phyloP scores from a whole-genome alignment of 2,329 filamentous ascomycete genomes.

The Lachnellula occidentalis region DNA sequence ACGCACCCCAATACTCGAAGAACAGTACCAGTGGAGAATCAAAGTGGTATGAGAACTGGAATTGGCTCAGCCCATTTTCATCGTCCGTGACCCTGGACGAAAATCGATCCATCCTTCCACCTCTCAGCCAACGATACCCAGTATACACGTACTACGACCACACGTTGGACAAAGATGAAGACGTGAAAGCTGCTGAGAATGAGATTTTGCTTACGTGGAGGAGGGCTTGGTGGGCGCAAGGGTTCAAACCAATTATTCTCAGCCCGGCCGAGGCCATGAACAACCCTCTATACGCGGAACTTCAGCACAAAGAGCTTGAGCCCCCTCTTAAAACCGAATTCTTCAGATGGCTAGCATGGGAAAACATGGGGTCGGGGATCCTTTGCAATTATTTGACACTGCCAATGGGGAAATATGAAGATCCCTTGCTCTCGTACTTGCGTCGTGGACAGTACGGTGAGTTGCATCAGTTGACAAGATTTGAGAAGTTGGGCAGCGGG shows the following conservation, averaged over 20 bases:
- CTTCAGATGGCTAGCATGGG: slow-evolving; percentile 88
- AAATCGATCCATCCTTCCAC: slow-evolving; percentile 76
- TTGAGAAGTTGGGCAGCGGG: slow-evolving; percentile 64
- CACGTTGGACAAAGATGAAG: slow-evolving; percentile 54
- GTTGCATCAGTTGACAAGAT: slow-evolving; percentile 57
- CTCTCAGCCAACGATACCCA: slow-evolving; percentile 60
- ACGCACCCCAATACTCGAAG: slow-evolving; percentile 67
- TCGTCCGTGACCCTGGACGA: slow-evolving; percentile 75
- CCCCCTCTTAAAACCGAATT: slow-evolving; percentile 61
- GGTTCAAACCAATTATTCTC: slow-evolving; percentile 80
- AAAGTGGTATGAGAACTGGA: slow-evolving; percentile 84
- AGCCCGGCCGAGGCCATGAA: slow-evolving; percentile 74
- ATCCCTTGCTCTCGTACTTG: slow-evolving; percentile 65
- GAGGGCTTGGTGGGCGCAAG: slow-evolving; percentile 91
- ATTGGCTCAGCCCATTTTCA: slow-evolving; percentile 87
- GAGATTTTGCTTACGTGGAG: slow-evolving; percentile 81
- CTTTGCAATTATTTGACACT: slow-evolving; percentile 74
- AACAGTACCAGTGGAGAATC: slow-evolving; percentile 75
- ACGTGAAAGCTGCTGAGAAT: slow-evolving; percentile 66
- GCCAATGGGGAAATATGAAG: slow-evolving; percentile 75
- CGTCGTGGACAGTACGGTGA: slow-evolving; percentile 62
- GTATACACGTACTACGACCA: slow-evolving; percentile 92
- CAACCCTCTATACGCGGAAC: slow-evolving; percentile 69
- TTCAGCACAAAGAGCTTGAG: slow-evolving; percentile 61
- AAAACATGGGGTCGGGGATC: slow-evolving; percentile 79